Evolutionary conservation across 495 filamentous ascomycete genomes (phyloP).

Genomic region (Platismatia glauca): DNA sequence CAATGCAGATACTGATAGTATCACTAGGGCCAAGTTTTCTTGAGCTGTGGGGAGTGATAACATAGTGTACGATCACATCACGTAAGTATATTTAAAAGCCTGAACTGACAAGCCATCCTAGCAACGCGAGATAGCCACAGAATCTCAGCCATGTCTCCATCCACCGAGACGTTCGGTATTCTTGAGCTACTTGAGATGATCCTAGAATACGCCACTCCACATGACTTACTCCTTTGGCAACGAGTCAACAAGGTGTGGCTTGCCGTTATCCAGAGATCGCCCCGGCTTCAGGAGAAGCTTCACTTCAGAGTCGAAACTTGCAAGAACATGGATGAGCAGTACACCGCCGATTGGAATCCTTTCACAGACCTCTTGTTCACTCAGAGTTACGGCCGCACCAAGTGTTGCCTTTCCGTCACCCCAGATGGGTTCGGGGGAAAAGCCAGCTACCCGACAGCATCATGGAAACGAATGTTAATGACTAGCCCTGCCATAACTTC

Average conservation of each 20-base stretch:
- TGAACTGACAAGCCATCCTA: background rate
- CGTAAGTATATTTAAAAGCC: background rate
- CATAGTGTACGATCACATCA: background rate
- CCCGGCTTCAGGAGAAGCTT: background rate
- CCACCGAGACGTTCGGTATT: background rate
- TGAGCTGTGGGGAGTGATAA: background rate
- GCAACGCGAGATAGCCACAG: background rate
- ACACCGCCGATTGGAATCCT: background rate
- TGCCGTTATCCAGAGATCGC: background rate
- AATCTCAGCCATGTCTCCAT: constrained; percentile 2
- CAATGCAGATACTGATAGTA: background rate
- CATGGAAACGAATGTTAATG: background rate
- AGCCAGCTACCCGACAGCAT: background rate
- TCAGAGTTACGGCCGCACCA: background rate
- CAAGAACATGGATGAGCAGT: background rate
- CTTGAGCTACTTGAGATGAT: background rate
- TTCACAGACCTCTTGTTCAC: background rate
- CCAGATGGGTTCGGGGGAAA: background rate
- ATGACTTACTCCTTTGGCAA: constrained; percentile 6
- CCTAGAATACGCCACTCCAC: background rate
- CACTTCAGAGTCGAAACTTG: background rate
- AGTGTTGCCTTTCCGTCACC: background rate
- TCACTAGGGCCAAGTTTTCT: background rate
- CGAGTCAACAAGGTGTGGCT: constrained; percentile 5
- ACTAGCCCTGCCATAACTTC: background rate